Evolutionary conservation across 192 early-diverging fungal genomes (phyloP).

Genomic region (Backusella tuberculispora): DNA sequence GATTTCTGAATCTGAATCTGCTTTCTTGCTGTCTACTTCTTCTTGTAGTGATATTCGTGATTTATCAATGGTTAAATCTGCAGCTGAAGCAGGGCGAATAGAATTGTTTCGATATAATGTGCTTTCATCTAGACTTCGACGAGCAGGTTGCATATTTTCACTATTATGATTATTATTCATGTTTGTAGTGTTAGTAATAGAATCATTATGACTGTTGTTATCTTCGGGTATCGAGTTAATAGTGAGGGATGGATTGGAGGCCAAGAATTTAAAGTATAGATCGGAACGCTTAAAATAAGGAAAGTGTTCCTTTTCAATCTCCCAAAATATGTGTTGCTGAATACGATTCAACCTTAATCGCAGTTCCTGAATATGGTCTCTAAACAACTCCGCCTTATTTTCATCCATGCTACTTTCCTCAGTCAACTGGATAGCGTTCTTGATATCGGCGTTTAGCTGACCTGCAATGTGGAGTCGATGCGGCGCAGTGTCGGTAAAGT

Average conservation of each 20-base stretch:
- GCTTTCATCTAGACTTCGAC: constrained; percentile 23
- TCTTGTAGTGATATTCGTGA: constrained; percentile 16
- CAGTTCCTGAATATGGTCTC: constrained; percentile 24
- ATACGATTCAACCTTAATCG: constrained; percentile 44
- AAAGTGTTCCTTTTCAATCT: constrained; percentile 64
- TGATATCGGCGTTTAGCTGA: constrained; percentile 40
- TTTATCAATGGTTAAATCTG: background rate
- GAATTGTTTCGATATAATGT: constrained; percentile 12
- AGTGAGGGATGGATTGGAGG: constrained; percentile 51
- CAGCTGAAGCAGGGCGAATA: constrained; percentile 12
- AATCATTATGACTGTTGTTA: background rate
- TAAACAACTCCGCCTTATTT: constrained; percentile 21
- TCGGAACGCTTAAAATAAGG: constrained; percentile 62
- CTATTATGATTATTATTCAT: background rate
- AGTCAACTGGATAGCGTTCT: constrained; percentile 33
- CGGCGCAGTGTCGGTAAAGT: constrained; percentile 47
- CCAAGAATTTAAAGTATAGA: constrained; percentile 67
- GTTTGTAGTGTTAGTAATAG: background rate
- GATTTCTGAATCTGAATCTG: constrained; percentile 23
- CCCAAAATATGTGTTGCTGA: constrained; percentile 66
- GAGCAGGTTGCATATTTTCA: background rate
- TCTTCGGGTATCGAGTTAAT: constrained; percentile 29
- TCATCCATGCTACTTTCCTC: background rate
- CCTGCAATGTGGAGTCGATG: constrained; percentile 43
- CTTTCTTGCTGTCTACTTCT: background rate